Conservation (phyloP, 1,139 yeast species). For the Citeromyces siamensis region DNA sequence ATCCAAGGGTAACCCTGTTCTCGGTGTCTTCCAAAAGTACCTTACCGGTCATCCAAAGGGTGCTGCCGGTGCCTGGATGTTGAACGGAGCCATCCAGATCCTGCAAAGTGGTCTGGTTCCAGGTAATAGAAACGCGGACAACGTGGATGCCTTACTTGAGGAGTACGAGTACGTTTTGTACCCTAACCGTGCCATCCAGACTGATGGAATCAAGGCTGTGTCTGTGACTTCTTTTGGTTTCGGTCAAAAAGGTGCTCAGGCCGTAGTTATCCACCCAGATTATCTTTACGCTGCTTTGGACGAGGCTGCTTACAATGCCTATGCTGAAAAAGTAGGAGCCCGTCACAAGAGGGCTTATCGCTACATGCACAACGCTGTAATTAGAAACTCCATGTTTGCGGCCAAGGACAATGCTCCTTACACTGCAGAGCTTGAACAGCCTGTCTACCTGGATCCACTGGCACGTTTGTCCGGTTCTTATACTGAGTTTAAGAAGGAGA, state of each 20-base stretch:
- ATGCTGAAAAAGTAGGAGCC: constrained; percentile 56
- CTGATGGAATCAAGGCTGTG: constrained; percentile 96
- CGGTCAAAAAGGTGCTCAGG: constrained; percentile 99
- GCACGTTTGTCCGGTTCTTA: constrained; percentile 56
- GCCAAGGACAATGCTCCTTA: constrained; percentile 94
- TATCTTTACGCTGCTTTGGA: constrained; percentile 80
- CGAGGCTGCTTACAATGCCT: constrained; percentile 53
- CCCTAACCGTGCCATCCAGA: constrained; percentile 89
- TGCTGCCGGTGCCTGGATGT: constrained; percentile 99
- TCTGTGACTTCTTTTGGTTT: constrained; percentile 96
- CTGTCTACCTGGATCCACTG: constrained; percentile 92
- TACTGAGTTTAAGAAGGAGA: constrained; percentile 27
- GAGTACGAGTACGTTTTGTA: constrained; percentile 79
- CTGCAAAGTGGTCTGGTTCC: constrained; percentile 91
- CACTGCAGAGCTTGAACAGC: constrained; percentile 72
- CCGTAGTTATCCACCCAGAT: constrained; percentile 84
- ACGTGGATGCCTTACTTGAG: constrained; percentile 74
- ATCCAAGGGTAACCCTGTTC: constrained; percentile 93
- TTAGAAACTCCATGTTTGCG: constrained; percentile 82
- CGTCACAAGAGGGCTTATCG: constrained; percentile 90
- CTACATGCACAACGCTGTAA: constrained; percentile 92
- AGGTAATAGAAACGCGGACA: constrained; percentile 98
- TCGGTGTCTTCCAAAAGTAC: constrained; percentile 98
- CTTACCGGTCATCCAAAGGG: constrained; percentile 99
- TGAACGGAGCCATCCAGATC: constrained; percentile 95